Conservation (phyloP, 495 filamentous ascomycete species). For the Penicilliopsis zonata region DNA sequence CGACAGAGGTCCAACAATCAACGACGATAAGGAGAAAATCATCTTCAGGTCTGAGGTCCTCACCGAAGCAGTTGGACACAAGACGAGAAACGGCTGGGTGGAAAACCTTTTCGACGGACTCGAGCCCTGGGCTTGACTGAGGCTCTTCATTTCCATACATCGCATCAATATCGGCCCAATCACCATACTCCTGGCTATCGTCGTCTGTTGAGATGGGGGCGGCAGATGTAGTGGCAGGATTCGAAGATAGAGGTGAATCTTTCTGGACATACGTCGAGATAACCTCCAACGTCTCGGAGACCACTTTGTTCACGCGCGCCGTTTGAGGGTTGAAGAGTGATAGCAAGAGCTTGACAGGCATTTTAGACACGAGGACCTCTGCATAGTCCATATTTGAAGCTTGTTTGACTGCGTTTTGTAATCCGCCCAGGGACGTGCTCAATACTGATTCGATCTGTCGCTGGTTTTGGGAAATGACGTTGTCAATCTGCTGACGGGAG, state of each 20-base stretch:
- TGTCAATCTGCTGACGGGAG: constrained; percentile 39
- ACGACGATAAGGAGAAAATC: constrained; percentile 40
- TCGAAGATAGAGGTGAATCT: constrained; percentile 10
- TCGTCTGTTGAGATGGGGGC: constrained; percentile 27
- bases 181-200: constrained; percentile 67
- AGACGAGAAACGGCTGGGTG: constrained; percentile 42
- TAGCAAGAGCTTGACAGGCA: constrained; percentile 23
- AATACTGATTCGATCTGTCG: constrained; percentile 47
- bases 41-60: constrained; percentile 47
- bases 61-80: constrained; percentile 58
- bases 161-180: constrained; percentile 47
- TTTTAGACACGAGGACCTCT: constrained; percentile 19
- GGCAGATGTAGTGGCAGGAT: constrained; percentile 3
- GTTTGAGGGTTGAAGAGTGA: constrained; percentile 24
- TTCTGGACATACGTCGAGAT: constrained; percentile 26
- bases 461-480: constrained; percentile 48
- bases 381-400: constrained; percentile 24
- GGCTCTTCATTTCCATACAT: constrained; percentile 24
- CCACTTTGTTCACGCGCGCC: constrained; percentile 22
- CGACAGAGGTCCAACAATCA: constrained; percentile 47
- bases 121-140: constrained; percentile 12
- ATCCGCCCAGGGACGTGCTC: constrained; percentile 37
- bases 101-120: constrained; percentile 30
- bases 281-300: constrained; percentile 24
- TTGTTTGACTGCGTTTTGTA: constrained; percentile 37